Percentiles rank a stretch among this genome's conserved stretches.
These are phyloP conservation scores for Alternaria sp. DNA, from an alignment of 2,329 filamentous ascomycete genomes.

Conservation along the genomic window DNA sequence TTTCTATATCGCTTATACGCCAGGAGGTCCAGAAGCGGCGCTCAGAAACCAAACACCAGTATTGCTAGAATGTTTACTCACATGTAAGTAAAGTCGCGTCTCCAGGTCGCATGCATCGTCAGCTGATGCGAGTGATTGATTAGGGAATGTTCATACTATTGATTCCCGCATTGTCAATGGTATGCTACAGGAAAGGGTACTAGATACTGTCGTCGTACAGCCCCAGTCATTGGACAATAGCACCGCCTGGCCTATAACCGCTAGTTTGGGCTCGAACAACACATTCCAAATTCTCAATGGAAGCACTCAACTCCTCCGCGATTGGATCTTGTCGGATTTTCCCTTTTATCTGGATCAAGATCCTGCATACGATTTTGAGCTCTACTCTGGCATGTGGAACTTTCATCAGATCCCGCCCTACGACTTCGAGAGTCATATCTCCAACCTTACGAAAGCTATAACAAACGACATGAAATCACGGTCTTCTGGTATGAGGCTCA, in stretches of 20 bases:
- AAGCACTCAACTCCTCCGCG: background rate
- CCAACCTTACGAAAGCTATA: slow-evolving; percentile 16
- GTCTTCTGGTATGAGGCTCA: slow-evolving; percentile 5
- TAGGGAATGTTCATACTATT: too few species aligned
- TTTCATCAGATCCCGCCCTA: slow-evolving; percentile 22
- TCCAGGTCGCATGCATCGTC: background rate
- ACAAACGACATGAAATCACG: slow-evolving; percentile 25
- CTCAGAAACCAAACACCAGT: slow-evolving; percentile 23
- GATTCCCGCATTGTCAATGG: slow-evolving; percentile 3
- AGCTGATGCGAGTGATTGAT: too few species aligned
- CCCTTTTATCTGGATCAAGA: background rate
- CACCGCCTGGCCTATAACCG: background rate
- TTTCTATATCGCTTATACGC: slow-evolving; percentile 27
- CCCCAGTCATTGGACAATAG: background rate
- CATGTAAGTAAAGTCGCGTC: slow-evolving; percentile 22
- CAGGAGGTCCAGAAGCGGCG: slow-evolving; percentile 12
- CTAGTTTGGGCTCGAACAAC: background rate
- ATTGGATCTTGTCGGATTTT: background rate
- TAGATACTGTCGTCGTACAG: background rate
- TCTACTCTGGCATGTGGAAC: slow-evolving; percentile 15
- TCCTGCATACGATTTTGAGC: background rate
- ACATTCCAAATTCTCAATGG: slow-evolving; percentile 1
- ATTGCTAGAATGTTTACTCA: slow-evolving; percentile 23
- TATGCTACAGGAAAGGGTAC: slow-evolving; percentile 9
- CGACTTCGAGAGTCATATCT: slow-evolving; percentile 16